Evolutionary conservation across 2,329 filamentous ascomycete genomes (phyloP).

Genomic region (Blastomyces emzantsi): DNA sequence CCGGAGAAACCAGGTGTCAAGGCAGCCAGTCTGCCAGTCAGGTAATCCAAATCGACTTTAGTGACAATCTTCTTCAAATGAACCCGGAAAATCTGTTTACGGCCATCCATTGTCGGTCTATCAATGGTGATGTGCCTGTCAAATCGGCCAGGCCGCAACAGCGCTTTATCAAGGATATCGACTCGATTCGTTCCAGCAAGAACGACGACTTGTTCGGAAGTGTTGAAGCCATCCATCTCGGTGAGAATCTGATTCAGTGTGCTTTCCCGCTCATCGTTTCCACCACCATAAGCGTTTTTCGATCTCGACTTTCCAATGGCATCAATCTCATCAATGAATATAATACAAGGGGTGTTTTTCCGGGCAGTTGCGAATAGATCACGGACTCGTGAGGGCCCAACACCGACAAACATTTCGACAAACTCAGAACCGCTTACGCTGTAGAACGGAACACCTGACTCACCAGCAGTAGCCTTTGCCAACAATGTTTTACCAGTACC

Average conservation of each 20-base stretch:
- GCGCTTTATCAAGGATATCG: slow-evolving; percentile 86
- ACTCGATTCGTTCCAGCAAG: slow-evolving; percentile 93
- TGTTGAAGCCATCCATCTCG: slow-evolving; percentile 99
- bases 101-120: slow-evolving; percentile 89
- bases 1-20: slow-evolving; percentile 94
- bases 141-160: slow-evolving; percentile 95
- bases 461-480: slow-evolving; percentile 93
- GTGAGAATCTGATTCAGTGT: slow-evolving; percentile 98
- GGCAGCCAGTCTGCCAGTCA: slow-evolving; percentile 81
- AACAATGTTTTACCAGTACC: slow-evolving; percentile 97
- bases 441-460: slow-evolving; percentile 96
- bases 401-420: slow-evolving; percentile 99
- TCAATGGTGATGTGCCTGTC: slow-evolving; percentile 96
- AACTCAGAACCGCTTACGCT: slow-evolving; percentile 98
- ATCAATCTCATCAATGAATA: slow-evolving; percentile 99
- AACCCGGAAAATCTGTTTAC: slow-evolving; percentile 91
- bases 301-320: slow-evolving; percentile 86
- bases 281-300: slow-evolving; percentile 75
- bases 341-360: slow-evolving; percentile 95
- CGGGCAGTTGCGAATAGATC: slow-evolving; percentile 90
- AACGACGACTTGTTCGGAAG: slow-evolving; percentile 89
- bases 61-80: slow-evolving; percentile 94
- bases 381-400: slow-evolving; percentile 88
- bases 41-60: slow-evolving; percentile 74
- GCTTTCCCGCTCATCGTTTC: slow-evolving; percentile 93